Base-by-base conservation (phyloP, 2,329 filamentous ascomycete species). In the Paecilomyces formosus region DNA sequence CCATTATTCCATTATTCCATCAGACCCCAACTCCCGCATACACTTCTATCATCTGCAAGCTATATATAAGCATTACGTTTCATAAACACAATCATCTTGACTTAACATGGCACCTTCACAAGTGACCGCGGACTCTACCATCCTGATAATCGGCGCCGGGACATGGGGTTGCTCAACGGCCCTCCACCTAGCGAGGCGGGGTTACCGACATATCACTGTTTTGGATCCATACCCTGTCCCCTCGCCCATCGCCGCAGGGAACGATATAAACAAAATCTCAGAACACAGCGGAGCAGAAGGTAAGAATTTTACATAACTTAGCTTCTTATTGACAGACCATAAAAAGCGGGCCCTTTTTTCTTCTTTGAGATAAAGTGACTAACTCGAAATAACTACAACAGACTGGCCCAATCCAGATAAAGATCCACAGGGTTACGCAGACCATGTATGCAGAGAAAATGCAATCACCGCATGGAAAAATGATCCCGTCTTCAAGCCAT, bases 111-210 rank as follows among this genome's bases (percentile, higher is more conserved):
- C 58, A 33, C 30, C 56, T 4, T 53, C 55, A 22, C 56, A 57
- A 51, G 8, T 52, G 21, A 52, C 22, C 26, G 12, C 21, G 21
- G 50, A 57, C 53, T 57, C 55, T 15, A 39, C 58, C 28, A 57
- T 59, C 15, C 11, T 59, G 28, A 57, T 59, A 28, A 59, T 59
- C 55, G 79, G 80, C 8, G 78, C 74, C 22, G 81, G 81, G 9
- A 81, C 80, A 0, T 82, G 81, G 69, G 81, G 81, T 12, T 76
- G 75, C 33, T 79, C 77, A 7, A 81, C 80, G n/a, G 80, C 81
- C n/a, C 70, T 81, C 21, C 76, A 82, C 62, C 72, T 83, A 5
- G 76, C 79, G 26, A 74, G 79, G 30, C 71, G 76, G 55, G 80
- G 80, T 49, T 82, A 81, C 64, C 73, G 71, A 45, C 74, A 79